Evolutionary conservation across 306 rosid genomes (phyloP), one percentile per base, ranked within the genome.

Genomic region (Carpinus fangiana): DNA sequence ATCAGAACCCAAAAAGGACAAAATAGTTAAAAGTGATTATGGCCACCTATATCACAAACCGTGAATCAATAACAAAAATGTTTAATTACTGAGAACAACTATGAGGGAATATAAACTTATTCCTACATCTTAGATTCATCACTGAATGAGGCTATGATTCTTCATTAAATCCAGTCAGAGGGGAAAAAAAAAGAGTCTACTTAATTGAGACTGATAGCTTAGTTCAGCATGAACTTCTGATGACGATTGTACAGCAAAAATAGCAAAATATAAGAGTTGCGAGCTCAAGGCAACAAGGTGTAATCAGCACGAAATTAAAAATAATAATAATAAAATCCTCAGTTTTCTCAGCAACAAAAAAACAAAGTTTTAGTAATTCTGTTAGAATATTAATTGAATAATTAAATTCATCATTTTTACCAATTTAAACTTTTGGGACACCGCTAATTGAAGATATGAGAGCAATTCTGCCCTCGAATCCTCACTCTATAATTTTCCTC

Each of bases 1-100:
- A 61, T 26, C 23, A 14, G 43, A 12, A 28, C 67, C 41, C 70
- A 72, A 41, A 31, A 64, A 41, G 7, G 28, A 17, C 54, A 76
- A 55, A 21, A 54, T 34, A n/a, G 50, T 80, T 66, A 56, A 64
- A 53, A 53, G 65, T 53, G 57, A 21, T 36, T 14, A 43, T 45
- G 61, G 70, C 70, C 50, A 17, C 2, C 26, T 38, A 64, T 45
- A 36, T 21, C 41, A 31, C 45, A 31, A 28, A 61, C 45, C 26
- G n/a, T 61, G 14, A 5, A 61, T 66, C 38, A 66, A 38, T 38
- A 8, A 66, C 21, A 66, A 36, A 17, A 66, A n/a, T 1, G 8
- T 12, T 12, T 12, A 23, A 60, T 60, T 4, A 10, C 67, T 4
- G 67, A 60, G 21, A 60, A 13, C 6, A 53, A 13, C 57, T 53